Percentiles rank a stretch among this genome's conserved stretches.
phyloP scores from a whole-genome alignment of 1,284 basidiomycete genomes.

The Cutaneotrichosporon sp. region DNA sequence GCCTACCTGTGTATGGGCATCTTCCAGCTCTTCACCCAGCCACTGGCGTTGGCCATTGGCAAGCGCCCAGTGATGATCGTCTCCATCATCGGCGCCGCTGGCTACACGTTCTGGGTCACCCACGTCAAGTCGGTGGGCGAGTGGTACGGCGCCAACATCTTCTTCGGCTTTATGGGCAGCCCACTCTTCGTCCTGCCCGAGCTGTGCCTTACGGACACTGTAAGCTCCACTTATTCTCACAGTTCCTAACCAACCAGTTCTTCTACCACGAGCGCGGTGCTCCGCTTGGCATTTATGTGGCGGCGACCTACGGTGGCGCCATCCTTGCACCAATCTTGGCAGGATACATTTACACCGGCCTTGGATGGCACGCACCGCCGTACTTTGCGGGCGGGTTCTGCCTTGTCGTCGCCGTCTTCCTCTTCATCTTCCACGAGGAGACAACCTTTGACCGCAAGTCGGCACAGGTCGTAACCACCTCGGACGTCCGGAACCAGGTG shows the following conservation, averaged over 20 bases:
- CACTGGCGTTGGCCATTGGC: constrained; percentile 22
- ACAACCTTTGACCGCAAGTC: constrained; percentile 20
- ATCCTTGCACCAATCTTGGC: constrained; percentile 21
- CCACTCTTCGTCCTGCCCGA: constrained; percentile 27
- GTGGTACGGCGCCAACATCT: constrained; percentile 1
- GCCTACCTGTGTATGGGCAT: constrained; percentile 20
- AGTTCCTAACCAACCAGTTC: constrained; percentile 17
- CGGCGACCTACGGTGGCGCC: constrained; percentile 21
- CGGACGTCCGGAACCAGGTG: neutral
- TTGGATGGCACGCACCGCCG: constrained; percentile 21
- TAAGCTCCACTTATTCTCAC: constrained; percentile 6
- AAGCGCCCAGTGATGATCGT: constrained; percentile 24
- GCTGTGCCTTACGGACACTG: constrained; percentile 24
- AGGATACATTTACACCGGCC: constrained; percentile 26
- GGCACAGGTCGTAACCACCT: neutral
- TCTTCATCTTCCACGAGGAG: constrained; percentile 30
- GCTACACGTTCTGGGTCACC: constrained; percentile 1
- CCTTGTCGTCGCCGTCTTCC: constrained; percentile 19
- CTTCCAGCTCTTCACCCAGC: constrained; percentile 20
- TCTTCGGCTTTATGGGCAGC: constrained; percentile 19
- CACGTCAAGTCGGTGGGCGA: neutral
- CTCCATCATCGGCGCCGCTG: neutral
- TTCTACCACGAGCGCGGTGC: constrained; percentile 30
- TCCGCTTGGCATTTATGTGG: constrained; percentile 24
- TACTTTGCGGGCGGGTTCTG: constrained; percentile 20